A percentile compares a stretch with the other conserved stretches of the same genome.
These are phyloP conservation scores for Spinellus fusiger DNA, from an alignment of 192 early-diverging fungal species.

Conservation along the genomic window DNA sequence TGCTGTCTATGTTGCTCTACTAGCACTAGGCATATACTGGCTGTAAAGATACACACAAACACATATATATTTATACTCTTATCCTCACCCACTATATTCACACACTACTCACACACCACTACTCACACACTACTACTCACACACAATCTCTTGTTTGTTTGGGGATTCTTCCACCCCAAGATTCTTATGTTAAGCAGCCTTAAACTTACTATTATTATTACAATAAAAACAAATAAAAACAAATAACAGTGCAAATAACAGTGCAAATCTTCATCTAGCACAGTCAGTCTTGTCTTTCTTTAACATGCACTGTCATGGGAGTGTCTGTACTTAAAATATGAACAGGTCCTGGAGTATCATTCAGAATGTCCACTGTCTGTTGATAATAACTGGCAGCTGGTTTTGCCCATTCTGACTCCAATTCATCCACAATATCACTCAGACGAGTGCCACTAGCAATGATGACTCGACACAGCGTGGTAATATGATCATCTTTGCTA, in stretches of 20 bases:
- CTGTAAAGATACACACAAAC: neutral
- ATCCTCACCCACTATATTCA: neutral
- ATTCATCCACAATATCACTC: constrained; percentile 32
- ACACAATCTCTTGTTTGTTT: too few relatives aligned
- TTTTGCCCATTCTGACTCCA: constrained; percentile 40
- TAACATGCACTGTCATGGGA: constrained; percentile 11
- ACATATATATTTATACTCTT: neutral
- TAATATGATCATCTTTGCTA: constrained; percentile 32
- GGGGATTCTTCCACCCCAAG: too few relatives aligned
- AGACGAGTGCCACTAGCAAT: constrained; percentile 33
- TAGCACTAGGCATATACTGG: neutral
- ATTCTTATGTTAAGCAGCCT: too few relatives aligned
- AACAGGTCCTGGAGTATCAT: constrained; percentile 24
- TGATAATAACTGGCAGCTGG: constrained; percentile 28
- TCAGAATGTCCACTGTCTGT: constrained; percentile 31
- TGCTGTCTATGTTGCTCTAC: neutral
- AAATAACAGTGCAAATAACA: too few relatives aligned
- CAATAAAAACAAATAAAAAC: too few relatives aligned
- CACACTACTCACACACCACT: too few relatives aligned
- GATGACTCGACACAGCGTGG: constrained; percentile 37
- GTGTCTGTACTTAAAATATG: constrained; percentile 20
- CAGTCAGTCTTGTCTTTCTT: neutral
- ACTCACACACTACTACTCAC: too few relatives aligned
- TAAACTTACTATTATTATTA: too few relatives aligned
- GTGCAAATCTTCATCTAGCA: too few relatives aligned